Base-by-base conservation (phyloP, 305 asterid genomes). In the Euphrasia arctica region DNA sequence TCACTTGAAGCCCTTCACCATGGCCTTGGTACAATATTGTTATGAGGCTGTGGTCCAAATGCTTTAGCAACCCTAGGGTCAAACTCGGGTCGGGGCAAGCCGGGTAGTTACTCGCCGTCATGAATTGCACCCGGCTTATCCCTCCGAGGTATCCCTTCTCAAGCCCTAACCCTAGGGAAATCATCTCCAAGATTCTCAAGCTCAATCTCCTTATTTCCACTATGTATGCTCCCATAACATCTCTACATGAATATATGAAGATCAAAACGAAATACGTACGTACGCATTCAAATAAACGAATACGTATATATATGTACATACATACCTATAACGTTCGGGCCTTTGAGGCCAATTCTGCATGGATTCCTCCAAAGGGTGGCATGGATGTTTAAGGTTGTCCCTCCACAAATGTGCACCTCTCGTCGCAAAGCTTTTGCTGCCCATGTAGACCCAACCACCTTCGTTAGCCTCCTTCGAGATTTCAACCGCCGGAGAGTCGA, bases 21-120 rank as follows among this genome's bases (percentile, higher is more conserved):
- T 74, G 69, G 22, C 78, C 82, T 74, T 85, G 94, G 58, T 65
- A 68, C 62, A 87, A 64, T 9, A 88, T 71, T 68, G 96, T 88
- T 32, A 88, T 69, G 55, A 88, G 81, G 68, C 76, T 76, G 6
- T 87, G 91, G 52, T 85, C 96, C 6, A 77, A 52, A 70, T 88
- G 96, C 22, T 67, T 77, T n/a, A 82, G 60, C 57, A 88, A 3
- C 36, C 96, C 96, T 58, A 83, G 14, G 2, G 91, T 78, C 31
- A 80, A 61, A 12, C 74, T 79, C 29, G 91, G 95, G 43, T 88
- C 85, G 1, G 95, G 95, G 71, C 95, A 88, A 0, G 81, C 72
- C 3, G 89, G 89, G 61, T 88, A 86, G 65, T 78, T 64, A 74
- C 78, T 83, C 12, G 78, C 88, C 1, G 88, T 75, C 18, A 88